Percentiles rank a stretch among this genome's conserved stretches.
These are phyloP conservation scores for Exsudoporus frostii DNA, from an alignment of 768 basidiomycete genomes.

Conservation along the genomic window DNA sequence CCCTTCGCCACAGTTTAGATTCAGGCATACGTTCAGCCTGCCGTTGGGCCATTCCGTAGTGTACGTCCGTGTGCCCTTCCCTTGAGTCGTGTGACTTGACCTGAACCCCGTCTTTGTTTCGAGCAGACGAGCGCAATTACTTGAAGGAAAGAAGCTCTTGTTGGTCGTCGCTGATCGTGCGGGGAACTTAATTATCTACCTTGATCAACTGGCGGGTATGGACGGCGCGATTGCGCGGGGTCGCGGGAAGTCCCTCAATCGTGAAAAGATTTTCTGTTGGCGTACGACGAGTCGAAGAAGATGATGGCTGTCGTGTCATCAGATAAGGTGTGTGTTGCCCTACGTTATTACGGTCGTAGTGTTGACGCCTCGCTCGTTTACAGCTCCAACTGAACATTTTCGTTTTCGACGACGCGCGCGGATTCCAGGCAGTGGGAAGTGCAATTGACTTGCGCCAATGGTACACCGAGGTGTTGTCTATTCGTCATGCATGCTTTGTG, in stretches of 20 bases:
- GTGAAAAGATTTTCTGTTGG: slow-evolving; percentile 43
- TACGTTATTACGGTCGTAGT: rapidly evolving
- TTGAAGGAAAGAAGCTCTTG: slow-evolving; percentile 40
- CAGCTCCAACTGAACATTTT: slow-evolving; percentile 45
- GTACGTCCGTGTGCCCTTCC: slow-evolving; percentile 1
- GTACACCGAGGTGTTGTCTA: slow-evolving; percentile 34
- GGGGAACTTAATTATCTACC: slow-evolving; percentile 37
- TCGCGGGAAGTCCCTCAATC: slow-evolving; percentile 34
- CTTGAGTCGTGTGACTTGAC: background rate
- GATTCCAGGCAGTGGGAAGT: slow-evolving; percentile 40
- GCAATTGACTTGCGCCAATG: slow-evolving; percentile 41
- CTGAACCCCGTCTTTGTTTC: background rate
- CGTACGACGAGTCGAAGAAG: slow-evolving; percentile 52
- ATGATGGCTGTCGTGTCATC: slow-evolving; percentile 45
- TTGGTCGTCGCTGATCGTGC: slow-evolving; percentile 37
- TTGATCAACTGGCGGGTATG: slow-evolving; percentile 35
- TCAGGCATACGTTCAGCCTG: slow-evolving; percentile 15
- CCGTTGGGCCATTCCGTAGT: slow-evolving; percentile 18
- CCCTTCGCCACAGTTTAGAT: slow-evolving; percentile 23
- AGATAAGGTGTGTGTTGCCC: slow-evolving; percentile 33
- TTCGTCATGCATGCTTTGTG: slow-evolving; percentile 43
- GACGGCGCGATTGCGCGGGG: slow-evolving; percentile 28
- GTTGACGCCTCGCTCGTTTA: background rate
- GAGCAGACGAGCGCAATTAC: slow-evolving; percentile 38
- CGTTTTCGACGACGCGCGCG: slow-evolving; percentile 44